phyloP scores from a whole-genome alignment of 1,284 basidiomycete species.

The Apiotrichum siamense region DNA sequence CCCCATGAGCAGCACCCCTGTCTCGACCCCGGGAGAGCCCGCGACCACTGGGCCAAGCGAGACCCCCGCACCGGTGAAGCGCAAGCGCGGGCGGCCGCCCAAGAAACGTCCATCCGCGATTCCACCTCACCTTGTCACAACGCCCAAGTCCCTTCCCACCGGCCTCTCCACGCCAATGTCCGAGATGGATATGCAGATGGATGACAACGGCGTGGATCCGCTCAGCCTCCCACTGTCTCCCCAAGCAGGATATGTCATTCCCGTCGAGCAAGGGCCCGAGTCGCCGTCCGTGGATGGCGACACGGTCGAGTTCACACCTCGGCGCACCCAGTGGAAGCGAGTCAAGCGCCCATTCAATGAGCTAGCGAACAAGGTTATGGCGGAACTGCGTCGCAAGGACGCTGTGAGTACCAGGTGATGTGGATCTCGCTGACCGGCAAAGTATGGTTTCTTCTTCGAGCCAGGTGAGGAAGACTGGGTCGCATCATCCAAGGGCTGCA shows the following conservation, averaged over 20 bases:
- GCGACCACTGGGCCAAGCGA: background rate
- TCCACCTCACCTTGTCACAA: conserved; percentile 17
- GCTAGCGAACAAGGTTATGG: conserved; percentile 32
- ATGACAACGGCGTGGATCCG: conserved; percentile 13
- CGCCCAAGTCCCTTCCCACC: conserved; percentile 3
- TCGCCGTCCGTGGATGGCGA: background rate
- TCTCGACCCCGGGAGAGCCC: conserved; percentile 12
- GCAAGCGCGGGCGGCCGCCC: conserved; percentile 10
- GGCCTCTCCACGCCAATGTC: conserved; percentile 6
- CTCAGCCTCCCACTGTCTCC: conserved; percentile 15
- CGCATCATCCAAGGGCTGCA: too few species aligned
- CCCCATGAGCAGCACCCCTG: conserved; percentile 7
- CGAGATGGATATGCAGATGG: background rate
- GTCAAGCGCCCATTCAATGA: conserved; percentile 41
- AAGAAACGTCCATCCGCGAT: conserved; percentile 15
- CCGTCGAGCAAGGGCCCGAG: background rate
- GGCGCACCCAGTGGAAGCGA: conserved; percentile 31
- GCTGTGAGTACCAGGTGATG: conserved; percentile 20
- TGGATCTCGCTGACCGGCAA: background rate
- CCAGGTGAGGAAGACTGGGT: conserved; percentile 19
- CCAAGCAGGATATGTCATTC: background rate
- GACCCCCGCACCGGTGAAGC: conserved; percentile 5
- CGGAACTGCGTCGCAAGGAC: conserved; percentile 38
- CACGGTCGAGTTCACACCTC: conserved; percentile 11
- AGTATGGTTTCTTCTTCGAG: conserved; percentile 44